phyloP scores from a whole-genome alignment of 1,284 basidiomycete genomes.

The Volvariella volvacea region DNA sequence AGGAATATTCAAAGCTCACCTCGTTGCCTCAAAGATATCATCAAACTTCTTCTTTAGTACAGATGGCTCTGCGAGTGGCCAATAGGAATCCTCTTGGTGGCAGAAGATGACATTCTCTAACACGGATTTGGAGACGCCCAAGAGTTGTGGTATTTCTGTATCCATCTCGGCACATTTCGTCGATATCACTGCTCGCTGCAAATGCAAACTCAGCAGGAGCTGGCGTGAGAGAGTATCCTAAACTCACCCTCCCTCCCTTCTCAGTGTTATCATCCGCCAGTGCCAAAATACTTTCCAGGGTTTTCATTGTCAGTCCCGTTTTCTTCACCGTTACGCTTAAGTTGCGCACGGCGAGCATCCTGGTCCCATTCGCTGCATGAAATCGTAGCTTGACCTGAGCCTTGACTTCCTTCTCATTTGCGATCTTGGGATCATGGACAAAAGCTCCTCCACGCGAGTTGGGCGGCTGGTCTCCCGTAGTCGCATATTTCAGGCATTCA shows the following conservation, averaged over 20 bases:
- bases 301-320: constrained; percentile 93
- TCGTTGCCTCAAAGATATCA: constrained; percentile 98
- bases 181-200: constrained; percentile 80
- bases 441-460: constrained; percentile 98
- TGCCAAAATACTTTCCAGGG: constrained; percentile 87
- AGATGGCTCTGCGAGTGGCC: constrained; percentile 92
- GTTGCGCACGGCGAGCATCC: constrained; percentile 93
- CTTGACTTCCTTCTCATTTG: constrained; percentile 97
- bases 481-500: constrained; percentile 98
- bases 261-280: constrained; percentile 63
- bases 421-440: constrained; percentile 98
- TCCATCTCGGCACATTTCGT: constrained; percentile 98
- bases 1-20: constrained; percentile 34
- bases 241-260: constrained; percentile 68
- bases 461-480: constrained; percentile 95
- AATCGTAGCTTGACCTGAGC: constrained; percentile 97
- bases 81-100: constrained; percentile 98
- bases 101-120: constrained; percentile 99
- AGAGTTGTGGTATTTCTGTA: constrained; percentile 82
- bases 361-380: constrained; percentile 78
- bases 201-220: not conserved
- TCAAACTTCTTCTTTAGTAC: constrained; percentile 98
- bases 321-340: constrained; percentile 94
- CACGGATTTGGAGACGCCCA: constrained; percentile 97
- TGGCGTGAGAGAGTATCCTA: not conserved